phyloP scores from a whole-genome alignment of 2,329 filamentous ascomycete species.

The Aaosphaeria arxii region DNA sequence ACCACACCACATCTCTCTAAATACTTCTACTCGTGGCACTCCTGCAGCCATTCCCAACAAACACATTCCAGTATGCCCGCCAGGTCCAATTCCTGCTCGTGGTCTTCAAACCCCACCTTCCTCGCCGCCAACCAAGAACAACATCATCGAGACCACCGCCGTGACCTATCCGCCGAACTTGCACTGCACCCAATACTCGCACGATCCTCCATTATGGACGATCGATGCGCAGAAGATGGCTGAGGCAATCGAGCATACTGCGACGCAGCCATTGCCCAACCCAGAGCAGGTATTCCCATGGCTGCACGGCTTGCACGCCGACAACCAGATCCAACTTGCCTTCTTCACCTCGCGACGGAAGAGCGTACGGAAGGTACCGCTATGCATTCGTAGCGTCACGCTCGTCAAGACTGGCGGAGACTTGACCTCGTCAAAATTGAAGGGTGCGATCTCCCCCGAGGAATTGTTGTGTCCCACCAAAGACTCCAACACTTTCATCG shows the following conservation, averaged over 20 bases:
- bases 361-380: conserved; percentile 66
- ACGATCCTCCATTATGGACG: conserved; percentile 63
- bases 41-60: conserved; percentile 75
- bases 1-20: conserved; percentile 53
- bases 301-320: conserved; percentile 87
- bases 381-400: conserved; percentile 76
- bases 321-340: conserved; percentile 82
- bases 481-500: conserved; percentile 64
- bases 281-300: conserved; percentile 90
- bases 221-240: conserved; percentile 68
- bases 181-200: conserved; percentile 54
- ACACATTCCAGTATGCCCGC: conserved; percentile 84
- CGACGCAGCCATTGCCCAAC: conserved; percentile 78
- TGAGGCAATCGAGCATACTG: conserved; percentile 70
- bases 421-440: conserved; percentile 69
- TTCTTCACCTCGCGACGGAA: conserved; percentile 83
- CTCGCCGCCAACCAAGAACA: conserved; percentile 61
- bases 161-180: conserved; percentile 71
- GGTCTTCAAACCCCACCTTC: conserved; percentile 48
- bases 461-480: conserved; percentile 63
- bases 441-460: conserved; percentile 78
- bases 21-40: conserved; percentile 54
- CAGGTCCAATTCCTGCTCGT: conserved; percentile 61
- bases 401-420: conserved; percentile 88
- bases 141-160: conserved; percentile 60